A percentile compares a stretch with the other conserved stretches of the same genome.
Conservation (phyloP, 768 basidiomycete species). For the Naematelia aurantialba region DNA sequence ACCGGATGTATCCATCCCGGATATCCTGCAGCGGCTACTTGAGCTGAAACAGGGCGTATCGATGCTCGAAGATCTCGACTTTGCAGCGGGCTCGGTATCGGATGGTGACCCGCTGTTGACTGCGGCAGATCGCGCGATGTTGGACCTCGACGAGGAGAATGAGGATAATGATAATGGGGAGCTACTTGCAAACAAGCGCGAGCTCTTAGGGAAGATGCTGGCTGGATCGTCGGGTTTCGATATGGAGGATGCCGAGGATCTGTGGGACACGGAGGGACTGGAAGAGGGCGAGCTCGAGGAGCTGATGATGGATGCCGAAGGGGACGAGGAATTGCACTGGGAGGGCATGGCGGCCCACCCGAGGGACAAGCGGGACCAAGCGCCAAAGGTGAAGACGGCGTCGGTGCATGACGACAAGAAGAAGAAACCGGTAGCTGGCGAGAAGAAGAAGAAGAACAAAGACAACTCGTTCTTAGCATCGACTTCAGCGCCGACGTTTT, state of each 20-base stretch:
- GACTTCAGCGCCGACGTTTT: conserved; percentile 8
- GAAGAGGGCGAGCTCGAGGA: conserved; percentile 46
- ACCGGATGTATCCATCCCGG: conserved; percentile 60
- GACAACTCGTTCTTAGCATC: conserved; percentile 32
- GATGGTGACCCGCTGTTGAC: conserved; percentile 33
- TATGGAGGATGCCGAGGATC: conserved; percentile 44
- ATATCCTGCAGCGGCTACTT: conserved; percentile 71
- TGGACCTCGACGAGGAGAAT: conserved; percentile 47
- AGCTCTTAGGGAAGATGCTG: conserved; percentile 21
- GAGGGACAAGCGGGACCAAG: conserved; percentile 56
- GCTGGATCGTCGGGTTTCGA: conserved; percentile 15
- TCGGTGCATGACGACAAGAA: not conserved
- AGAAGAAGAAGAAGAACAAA: conserved; percentile 25
- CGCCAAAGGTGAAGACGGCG: conserved; percentile 51
- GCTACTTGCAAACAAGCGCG: conserved; percentile 20
- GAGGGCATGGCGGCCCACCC: conserved; percentile 24
- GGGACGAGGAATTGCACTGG: conserved; percentile 45
- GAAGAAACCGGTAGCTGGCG: too few relatives aligned
- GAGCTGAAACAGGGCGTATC: conserved; percentile 75
- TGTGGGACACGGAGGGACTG: conserved; percentile 32
- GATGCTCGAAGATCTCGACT: conserved; percentile 80
- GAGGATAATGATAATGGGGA: conserved; percentile 46
- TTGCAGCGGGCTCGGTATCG: conserved; percentile 52
- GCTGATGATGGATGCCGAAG: conserved; percentile 20
- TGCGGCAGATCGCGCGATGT: not conserved